These are phyloP conservation scores for Boechera divaricarpa DNA, from an alignment of 345 rosid genomes.

Conservation along the genomic window DNA sequence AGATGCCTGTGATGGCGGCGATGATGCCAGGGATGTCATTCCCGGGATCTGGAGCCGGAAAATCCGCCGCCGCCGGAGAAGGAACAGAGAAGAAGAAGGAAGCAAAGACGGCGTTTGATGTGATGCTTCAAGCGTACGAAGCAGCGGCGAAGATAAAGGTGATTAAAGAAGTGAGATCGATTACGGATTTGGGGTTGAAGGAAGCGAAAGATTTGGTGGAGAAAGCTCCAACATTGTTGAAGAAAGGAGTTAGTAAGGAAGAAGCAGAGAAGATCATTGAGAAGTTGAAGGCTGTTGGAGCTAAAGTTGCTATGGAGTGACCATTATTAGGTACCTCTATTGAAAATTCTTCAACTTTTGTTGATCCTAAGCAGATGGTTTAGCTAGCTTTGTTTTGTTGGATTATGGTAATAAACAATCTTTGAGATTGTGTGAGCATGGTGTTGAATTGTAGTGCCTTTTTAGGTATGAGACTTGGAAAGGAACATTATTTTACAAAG, in stretches of 20 bases:
- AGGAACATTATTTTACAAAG: background rate
- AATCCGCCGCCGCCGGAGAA: constrained; percentile 48
- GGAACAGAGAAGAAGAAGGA: constrained; percentile 59
- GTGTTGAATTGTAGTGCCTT: background rate
- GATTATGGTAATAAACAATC: background rate
- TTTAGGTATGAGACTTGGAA: constrained; percentile 7
- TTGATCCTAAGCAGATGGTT: background rate
- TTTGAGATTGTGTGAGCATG: background rate
- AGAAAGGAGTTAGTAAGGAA: constrained; percentile 88
- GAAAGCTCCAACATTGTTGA: constrained; percentile 81
- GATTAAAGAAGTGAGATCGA: constrained; percentile 87
- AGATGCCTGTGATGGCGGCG: constrained; percentile 83
- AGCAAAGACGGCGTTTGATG: constrained; percentile 75
- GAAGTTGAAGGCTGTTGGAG: constrained; percentile 88
- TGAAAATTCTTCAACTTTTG: background rate
- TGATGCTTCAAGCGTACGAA: constrained; percentile 85
- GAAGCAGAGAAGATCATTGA: constrained; percentile 84
- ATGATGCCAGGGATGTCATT: constrained; percentile 95
- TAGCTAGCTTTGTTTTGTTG: constrained; percentile 4
- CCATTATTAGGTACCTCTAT: constrained; percentile 28
- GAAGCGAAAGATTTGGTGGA: constrained; percentile 99
- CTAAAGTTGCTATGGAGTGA: constrained; percentile 86
- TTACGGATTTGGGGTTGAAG: constrained; percentile 84
- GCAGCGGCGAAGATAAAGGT: constrained; percentile 81
- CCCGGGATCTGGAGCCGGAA: constrained; percentile 52